Evolutionary conservation across 1,139 yeast genomes (phyloP), one percentile per base, ranked within the genome.

Genomic region (Candida mesenterica): DNA sequence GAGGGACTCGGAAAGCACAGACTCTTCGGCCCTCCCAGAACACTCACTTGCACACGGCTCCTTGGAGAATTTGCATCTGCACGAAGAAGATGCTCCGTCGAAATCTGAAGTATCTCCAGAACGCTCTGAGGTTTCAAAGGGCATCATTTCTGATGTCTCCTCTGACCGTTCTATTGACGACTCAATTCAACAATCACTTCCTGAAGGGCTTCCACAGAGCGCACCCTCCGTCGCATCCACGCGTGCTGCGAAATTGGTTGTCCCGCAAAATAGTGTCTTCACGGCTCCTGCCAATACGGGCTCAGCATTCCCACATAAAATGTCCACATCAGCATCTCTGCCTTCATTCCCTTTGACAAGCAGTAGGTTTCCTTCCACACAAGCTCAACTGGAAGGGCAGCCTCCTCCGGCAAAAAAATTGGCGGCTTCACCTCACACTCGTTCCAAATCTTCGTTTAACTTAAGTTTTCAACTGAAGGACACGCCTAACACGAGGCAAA

Each of bases 391-490:
- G 15, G 32, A 17, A 6, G 37, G 6, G 30, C 9, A 6, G 28
- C 22, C 22, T 13, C 28, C 15, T 5, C 29, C 28, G 16, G 19
- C 15, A n/a, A 27, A 17, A 22, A 36, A 12, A 14, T 35, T 4
- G 13, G 10, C 15, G 5, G 10, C 28, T 13, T 25, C 28, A 7
- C 15, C 28, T n/a, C 64, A 59, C 37, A 22, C 49, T 3, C 48
- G 67, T 32, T 59, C 68, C 12, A 53, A 50, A 35, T 61, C 67
- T n/a, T 44, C 64, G 4, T 60, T 58, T 32, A 48, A 59, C 6
- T 40, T 61, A 18, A 43, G 45, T 22, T 22, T 25, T 12, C 24
- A 15, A n/a, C 30, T 13, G 12, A 23, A 15, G 28, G 34, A 15
- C 10, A 19, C 24, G n/a, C 12, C 34, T 9, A 16, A 25, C 27